phyloP scores from a whole-genome alignment of 805 yeast species.

The Candida parachauliodes region DNA sequence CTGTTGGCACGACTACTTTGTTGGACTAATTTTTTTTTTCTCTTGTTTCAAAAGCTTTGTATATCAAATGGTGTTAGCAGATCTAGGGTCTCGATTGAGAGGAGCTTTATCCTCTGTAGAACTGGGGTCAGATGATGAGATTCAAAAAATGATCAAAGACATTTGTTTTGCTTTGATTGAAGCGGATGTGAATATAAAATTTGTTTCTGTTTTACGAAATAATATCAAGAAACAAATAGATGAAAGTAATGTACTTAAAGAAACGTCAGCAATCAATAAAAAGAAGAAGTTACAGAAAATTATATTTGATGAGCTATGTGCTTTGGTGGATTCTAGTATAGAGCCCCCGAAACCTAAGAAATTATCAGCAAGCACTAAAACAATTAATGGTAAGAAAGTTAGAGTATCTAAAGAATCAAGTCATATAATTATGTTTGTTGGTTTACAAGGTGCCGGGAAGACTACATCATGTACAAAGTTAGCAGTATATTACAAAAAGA shows the following conservation, averaged over 20 bases:
- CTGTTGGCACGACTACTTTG: conserved; percentile 7
- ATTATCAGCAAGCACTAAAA: conserved; percentile 35
- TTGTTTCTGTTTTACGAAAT: conserved; percentile 74
- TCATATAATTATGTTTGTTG: conserved; percentile 93
- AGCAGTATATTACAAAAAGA: conserved; percentile 88
- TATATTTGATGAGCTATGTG: conserved; percentile 88
- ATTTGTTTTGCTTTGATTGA: conserved; percentile 87
- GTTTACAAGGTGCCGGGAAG: conserved; percentile 98
- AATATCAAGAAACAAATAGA: conserved; percentile 50
- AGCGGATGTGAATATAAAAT: conserved; percentile 86
- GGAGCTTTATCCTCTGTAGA: conserved; percentile 41
- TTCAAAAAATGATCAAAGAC: conserved; percentile 66
- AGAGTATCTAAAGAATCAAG: conserved; percentile 18
- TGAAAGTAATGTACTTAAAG: conserved; percentile 42
- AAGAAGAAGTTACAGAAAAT: conserved; percentile 86
- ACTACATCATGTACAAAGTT: conserved; percentile 96
- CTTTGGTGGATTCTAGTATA: conserved; percentile 70
- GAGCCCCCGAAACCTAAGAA: conserved; percentile 80
- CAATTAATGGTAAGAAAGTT: conserved; percentile 26
- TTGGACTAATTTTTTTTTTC: conserved; percentile 4
- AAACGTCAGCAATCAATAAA: conserved; percentile 55
- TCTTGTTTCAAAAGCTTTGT: conserved; percentile 1
- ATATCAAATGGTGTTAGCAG: conserved; percentile 41
- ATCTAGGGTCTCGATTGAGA: conserved; percentile 40
- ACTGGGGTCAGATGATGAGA: conserved; percentile 37